phyloP scores from a whole-genome alignment of 139 green algal species.

The Eudorina sp. region DNA sequence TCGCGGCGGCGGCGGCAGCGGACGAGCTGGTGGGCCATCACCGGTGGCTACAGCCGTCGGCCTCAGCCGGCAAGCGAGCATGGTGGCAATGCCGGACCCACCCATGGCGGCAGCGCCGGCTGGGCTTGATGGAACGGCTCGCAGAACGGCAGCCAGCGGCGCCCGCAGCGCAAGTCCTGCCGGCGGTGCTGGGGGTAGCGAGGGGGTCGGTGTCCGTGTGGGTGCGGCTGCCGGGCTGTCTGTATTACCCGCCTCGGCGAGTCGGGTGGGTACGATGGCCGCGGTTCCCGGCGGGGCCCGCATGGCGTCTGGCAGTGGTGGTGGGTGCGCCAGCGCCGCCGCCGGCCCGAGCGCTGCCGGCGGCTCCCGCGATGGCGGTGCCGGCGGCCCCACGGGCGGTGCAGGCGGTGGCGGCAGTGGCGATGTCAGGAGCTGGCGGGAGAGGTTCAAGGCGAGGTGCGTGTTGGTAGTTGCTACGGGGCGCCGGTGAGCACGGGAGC shows the following conservation, averaged over 20 bases:
- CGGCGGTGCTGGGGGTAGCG: neutral
- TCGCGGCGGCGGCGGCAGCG: neutral
- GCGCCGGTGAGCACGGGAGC: no score
- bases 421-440: neutral
- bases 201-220: neutral
- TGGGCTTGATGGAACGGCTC: neutral
- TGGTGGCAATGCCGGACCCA: neutral
- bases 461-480: no score
- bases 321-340: neutral
- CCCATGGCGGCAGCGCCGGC: neutral
- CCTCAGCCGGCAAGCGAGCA: constrained; percentile 20
- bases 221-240: no score
- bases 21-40: neutral
- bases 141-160: neutral
- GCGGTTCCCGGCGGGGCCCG: neutral
- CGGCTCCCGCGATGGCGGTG: neutral
- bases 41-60: neutral
- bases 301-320: neutral
- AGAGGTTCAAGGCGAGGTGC: constrained; percentile 30
- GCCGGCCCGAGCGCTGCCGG: neutral
- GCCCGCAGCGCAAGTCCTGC: neutral
- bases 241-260: no score
- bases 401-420: neutral
- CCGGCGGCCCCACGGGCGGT: neutral
- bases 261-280: neutral